Percentiles rank a stretch among this genome's conserved stretches.
Conservation (phyloP, 2,329 filamentous ascomycete species). For the Arthrinium phaeospermum region DNA sequence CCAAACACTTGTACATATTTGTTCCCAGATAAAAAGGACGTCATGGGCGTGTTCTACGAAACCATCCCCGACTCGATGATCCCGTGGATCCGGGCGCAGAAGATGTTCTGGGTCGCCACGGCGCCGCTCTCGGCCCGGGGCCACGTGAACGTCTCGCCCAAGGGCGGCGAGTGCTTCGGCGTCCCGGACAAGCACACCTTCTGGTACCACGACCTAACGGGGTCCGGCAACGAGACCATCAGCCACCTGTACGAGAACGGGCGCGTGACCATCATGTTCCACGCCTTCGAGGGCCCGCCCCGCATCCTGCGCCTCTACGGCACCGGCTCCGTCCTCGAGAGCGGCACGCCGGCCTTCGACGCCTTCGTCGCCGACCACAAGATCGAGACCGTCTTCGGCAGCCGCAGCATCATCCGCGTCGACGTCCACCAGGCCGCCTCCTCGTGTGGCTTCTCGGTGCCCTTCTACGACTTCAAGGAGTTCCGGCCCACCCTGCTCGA, state of each 20-base stretch:
- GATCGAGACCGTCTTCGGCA: slow-evolving; percentile 37
- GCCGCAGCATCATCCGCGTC: slow-evolving; percentile 44
- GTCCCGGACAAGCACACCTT: slow-evolving; percentile 40
- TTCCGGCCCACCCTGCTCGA: slow-evolving; percentile 43
- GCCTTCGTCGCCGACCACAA: slow-evolving; percentile 41
- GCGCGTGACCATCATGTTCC: slow-evolving; percentile 77
- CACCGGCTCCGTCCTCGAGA: slow-evolving; percentile 44
- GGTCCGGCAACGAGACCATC: slow-evolving; percentile 78
- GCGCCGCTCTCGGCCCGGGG: slow-evolving; percentile 67
- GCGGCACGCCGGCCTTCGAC: slow-evolving; percentile 37
- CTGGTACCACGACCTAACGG: slow-evolving; percentile 74
- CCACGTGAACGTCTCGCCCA: slow-evolving; percentile 80
- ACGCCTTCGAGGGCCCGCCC: slow-evolving; percentile 45
- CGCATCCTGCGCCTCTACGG: slow-evolving; percentile 47
- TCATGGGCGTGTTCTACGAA: slow-evolving; percentile 39
- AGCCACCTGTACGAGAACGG: slow-evolving; percentile 79
- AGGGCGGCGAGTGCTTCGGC: slow-evolving; percentile 62
- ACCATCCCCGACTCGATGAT: slow-evolving; percentile 49
- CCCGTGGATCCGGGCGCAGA: slow-evolving; percentile 69
- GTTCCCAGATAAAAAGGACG: slow-evolving; percentile 3
- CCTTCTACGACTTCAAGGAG: slow-evolving; percentile 45
- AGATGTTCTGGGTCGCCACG: slow-evolving; percentile 77
- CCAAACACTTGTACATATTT: neutral
- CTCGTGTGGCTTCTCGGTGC: slow-evolving; percentile 48
- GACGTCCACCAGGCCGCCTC: slow-evolving; percentile 46